These are phyloP conservation scores for Escovopsis sp. DNA, from an alignment of 2,329 filamentous ascomycete species.

Conservation along the genomic window DNA sequence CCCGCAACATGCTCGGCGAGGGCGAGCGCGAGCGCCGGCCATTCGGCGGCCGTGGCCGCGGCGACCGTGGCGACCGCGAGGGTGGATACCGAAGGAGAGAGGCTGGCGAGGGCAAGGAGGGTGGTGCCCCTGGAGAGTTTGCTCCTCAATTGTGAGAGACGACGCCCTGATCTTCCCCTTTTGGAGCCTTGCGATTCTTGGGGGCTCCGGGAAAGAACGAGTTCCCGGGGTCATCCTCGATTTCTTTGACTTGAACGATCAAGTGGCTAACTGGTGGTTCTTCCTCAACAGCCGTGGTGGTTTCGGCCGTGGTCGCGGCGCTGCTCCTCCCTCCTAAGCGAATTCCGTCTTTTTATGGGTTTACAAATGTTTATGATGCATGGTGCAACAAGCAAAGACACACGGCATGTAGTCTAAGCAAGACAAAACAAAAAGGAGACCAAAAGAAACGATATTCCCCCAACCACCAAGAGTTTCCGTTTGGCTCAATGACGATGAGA, in stretches of 20 bases:
- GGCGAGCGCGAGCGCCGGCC: constrained; percentile 66
- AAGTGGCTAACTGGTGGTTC: constrained; percentile 19
- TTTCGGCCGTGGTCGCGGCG: constrained; percentile 76
- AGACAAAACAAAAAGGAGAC: too few species aligned
- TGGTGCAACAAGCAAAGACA: constrained; percentile 21
- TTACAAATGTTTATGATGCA: constrained; percentile 28
- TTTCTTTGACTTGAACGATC: background rate
- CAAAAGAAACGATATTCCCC: too few species aligned
- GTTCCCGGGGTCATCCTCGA: background rate
- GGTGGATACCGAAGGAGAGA: constrained; percentile 89
- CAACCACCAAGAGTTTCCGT: too few species aligned
- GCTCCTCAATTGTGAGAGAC: constrained; percentile 66
- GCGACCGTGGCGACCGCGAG: constrained; percentile 55
- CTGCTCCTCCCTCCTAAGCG: constrained; percentile 51
- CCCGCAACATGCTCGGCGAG: constrained; percentile 96
- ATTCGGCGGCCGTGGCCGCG: constrained; percentile 68
- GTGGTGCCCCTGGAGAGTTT: constrained; percentile 82
- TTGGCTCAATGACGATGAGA: too few species aligned
- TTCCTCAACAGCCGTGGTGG: constrained; percentile 54
- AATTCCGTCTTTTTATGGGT: constrained; percentile 24
- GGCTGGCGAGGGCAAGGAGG: constrained; percentile 76
- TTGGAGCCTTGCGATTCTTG: too few species aligned
- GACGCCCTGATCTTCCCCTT: constrained; percentile 10
- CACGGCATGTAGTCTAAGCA: constrained; percentile 31
- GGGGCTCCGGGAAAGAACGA: background rate